phyloP scores from a whole-genome alignment of 1,284 basidiomycete species.

The Ustilago esculenta region DNA sequence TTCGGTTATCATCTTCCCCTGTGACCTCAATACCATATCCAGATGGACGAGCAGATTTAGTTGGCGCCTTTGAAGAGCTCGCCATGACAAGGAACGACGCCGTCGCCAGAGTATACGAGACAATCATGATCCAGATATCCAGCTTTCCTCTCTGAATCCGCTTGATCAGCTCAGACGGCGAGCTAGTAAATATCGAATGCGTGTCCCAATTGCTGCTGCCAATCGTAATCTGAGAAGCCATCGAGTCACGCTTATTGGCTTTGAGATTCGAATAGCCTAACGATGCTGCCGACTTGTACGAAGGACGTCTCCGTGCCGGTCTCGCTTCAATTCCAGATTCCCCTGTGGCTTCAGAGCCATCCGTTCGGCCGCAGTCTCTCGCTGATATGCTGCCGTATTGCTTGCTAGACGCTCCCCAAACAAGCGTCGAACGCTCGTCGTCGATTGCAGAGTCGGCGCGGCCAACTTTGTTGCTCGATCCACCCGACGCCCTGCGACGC shows the following conservation, averaged over 20 bases:
- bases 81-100: slow-evolving; percentile 43
- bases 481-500: slow-evolving; percentile 6
- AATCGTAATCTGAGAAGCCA: slow-evolving; percentile 19
- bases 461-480: background rate
- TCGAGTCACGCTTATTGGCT: slow-evolving; percentile 25
- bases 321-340: slow-evolving; percentile 11
- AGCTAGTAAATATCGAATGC: slow-evolving; percentile 39
- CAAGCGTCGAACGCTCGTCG: slow-evolving; percentile 21
- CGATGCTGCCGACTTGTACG: slow-evolving; percentile 36
- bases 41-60: slow-evolving; percentile 2
- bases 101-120: slow-evolving; percentile 23
- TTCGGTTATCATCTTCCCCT: background rate
- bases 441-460: background rate
- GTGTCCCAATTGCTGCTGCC: slow-evolving; percentile 41
- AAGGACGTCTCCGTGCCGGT: slow-evolving; percentile 27
- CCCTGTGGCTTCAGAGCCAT: background rate
- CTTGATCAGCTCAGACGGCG: slow-evolving; percentile 47
- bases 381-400: slow-evolving; percentile 29
- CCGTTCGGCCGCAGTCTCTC: slow-evolving; percentile 22
- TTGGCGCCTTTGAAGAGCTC: slow-evolving; percentile 31
- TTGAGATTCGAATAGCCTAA: slow-evolving; percentile 27
- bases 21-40: background rate
- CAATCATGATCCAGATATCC: slow-evolving; percentile 51
- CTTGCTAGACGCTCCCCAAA: slow-evolving; percentile 4
- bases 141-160: slow-evolving; percentile 52